phyloP scores from a whole-genome alignment of 2,329 filamentous ascomycete species.

The Colletotrichum sp. region DNA sequence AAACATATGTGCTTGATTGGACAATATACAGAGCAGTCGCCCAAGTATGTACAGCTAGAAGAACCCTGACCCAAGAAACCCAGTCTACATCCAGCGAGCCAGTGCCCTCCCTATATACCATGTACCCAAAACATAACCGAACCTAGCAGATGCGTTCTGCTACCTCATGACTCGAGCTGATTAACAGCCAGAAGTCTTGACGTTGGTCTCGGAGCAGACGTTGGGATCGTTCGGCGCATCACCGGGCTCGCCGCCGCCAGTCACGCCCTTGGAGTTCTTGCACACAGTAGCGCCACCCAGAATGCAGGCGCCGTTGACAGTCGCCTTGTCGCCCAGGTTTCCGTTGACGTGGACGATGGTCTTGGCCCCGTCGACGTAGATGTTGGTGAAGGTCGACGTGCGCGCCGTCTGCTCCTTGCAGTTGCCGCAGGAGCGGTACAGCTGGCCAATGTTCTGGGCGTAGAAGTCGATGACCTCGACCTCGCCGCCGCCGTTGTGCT shows the following conservation, averaged over 20 bases:
- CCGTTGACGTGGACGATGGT: constrained; percentile 35
- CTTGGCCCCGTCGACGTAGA: constrained; percentile 39
- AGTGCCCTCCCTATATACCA: neutral
- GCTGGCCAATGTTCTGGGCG: constrained; percentile 43
- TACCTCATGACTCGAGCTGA: neutral
- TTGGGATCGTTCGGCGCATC: neutral
- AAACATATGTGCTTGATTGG: constrained; percentile 7
- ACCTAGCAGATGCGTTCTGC: neutral
- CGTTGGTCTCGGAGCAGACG: neutral
- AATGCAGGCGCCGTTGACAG: constrained; percentile 20
- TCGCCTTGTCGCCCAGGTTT: constrained; percentile 31
- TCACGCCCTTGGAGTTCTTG: constrained; percentile 37
- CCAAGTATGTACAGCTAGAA: constrained; percentile 1
- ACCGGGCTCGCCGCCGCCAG: constrained; percentile 37
- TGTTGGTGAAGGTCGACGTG: constrained; percentile 27
- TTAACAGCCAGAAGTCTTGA: constrained; percentile 17
- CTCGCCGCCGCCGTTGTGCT: constrained; percentile 46
- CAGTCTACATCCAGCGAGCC: neutral
- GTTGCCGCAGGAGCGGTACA: constrained; percentile 54
- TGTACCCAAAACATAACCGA: neutral
- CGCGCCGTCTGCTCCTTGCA: constrained; percentile 21
- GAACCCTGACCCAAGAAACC: neutral
- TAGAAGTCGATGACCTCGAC: constrained; percentile 39
- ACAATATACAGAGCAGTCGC: neutral
- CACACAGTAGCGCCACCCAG: constrained; percentile 6